Conservation (phyloP, 2,329 filamentous ascomycete genomes). For the Lasiodiplodia theobromae region DNA sequence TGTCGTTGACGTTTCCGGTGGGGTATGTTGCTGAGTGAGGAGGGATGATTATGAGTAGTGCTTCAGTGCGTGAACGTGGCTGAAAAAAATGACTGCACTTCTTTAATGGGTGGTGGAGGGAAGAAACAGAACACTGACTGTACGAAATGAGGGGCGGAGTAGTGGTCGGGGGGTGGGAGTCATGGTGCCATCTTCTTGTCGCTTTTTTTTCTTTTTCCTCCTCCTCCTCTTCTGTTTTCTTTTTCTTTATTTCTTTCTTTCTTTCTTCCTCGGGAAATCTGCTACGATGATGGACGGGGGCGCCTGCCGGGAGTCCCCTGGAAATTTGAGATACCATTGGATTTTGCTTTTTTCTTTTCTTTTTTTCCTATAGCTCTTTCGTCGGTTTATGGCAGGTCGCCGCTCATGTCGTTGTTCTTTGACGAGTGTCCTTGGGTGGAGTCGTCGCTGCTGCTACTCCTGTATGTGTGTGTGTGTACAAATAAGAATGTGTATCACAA, state of each 20-base stretch:
- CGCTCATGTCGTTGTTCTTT: not conserved
- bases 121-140: no score
- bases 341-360: not conserved
- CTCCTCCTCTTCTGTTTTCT: no score
- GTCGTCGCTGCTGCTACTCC: not conserved
- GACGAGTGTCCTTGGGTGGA: not conserved
- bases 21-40: constrained; percentile 2
- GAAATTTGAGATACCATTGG: constrained; percentile 2
- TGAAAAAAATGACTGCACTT: not conserved
- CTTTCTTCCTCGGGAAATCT: not conserved
- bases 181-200: no score
- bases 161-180: not conserved
- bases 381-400: not conserved
- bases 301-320: not conserved
- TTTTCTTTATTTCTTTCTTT: no score
- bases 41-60: no score
- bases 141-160: no score
- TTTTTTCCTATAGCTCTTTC: not conserved
- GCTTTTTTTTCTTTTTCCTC: not conserved
- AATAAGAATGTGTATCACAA: not conserved
- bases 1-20: constrained; percentile 10
- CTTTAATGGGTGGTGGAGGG: no score
- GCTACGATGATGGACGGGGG: not conserved
- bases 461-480: not conserved
- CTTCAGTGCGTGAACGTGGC: no score